Conservation (phyloP, 345 rosid species). For the Salix udensis region DNA sequence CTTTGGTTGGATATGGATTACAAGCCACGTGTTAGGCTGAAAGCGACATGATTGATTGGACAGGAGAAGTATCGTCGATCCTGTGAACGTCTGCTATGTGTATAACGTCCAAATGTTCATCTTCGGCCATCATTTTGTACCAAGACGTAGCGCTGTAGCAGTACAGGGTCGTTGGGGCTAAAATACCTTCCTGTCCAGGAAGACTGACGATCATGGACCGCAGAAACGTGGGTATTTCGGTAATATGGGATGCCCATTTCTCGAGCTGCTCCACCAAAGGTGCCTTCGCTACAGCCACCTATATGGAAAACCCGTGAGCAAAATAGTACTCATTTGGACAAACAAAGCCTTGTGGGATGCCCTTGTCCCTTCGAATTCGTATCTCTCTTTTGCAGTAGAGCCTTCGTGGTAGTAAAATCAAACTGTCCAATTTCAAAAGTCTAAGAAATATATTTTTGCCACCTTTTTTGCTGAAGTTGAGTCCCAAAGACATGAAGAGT, state of each 20-base stretch:
- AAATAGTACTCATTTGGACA: neutral
- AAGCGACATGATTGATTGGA: neutral
- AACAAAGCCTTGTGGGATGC: neutral
- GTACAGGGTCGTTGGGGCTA: neutral
- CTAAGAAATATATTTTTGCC: neutral
- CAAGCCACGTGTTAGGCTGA: neutral
- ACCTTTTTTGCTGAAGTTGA: neutral
- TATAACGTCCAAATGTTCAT: neutral
- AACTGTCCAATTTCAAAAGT: neutral
- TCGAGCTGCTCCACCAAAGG: neutral
- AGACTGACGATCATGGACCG: neutral
- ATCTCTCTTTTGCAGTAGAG: neutral
- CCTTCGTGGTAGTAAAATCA: neutral
- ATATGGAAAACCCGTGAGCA: neutral
- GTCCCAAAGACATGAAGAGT: conserved; percentile 31
- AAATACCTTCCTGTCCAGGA: neutral
- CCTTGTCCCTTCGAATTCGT: neutral
- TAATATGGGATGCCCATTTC: neutral
- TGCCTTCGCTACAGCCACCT: neutral
- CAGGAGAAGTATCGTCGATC: neutral
- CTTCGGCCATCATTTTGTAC: neutral
- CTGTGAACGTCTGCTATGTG: no score
- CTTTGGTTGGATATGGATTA: no score
- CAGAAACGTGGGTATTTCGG: neutral
- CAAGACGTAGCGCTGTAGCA: neutral